A percentile compares a stretch with the other conserved stretches of the same genome.
Conservation (phyloP, 202 grass and related monocot species). For the Panicum hallii region DNA sequence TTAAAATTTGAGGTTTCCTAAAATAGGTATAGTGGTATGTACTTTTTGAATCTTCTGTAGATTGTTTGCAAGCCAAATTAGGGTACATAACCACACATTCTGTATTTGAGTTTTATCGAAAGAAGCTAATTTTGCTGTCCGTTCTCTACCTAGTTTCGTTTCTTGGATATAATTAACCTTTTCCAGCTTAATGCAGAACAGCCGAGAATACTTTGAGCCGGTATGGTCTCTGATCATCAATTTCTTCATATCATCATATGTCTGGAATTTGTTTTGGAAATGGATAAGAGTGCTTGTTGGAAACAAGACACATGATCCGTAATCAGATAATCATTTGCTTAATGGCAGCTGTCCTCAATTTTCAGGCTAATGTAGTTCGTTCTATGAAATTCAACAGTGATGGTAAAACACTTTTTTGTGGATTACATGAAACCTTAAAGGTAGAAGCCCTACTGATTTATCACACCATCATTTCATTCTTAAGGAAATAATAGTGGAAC, state of each 20-base stretch:
- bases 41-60: background rate
- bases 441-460: slow-evolving; percentile 43
- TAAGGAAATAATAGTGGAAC: background rate
- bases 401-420: slow-evolving; percentile 84
- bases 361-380: slow-evolving; percentile 78
- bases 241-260: slow-evolving; percentile 2
- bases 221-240: slow-evolving; percentile 44
- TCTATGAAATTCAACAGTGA: slow-evolving; percentile 93
- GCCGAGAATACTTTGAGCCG: slow-evolving; percentile 45
- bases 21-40: slow-evolving; percentile 1
- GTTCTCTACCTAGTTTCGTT: slow-evolving; percentile 35
- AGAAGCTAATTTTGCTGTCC: slow-evolving; percentile 22
- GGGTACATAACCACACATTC: slow-evolving; percentile 3
- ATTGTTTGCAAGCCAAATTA: slow-evolving; percentile 23
- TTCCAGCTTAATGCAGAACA: slow-evolving; percentile 55
- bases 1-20: slow-evolving; percentile 20
- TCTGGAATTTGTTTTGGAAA: slow-evolving; percentile 31
- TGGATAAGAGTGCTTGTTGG: slow-evolving; percentile 28
- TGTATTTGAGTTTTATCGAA: slow-evolving; percentile 25
- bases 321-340: slow-evolving; percentile 43
- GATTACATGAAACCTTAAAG: slow-evolving; percentile 94
- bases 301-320: background rate
- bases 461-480: slow-evolving; percentile 23
- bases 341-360: slow-evolving; percentile 35
- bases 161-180: slow-evolving; percentile 40